Conservation (phyloP, 1,284 basidiomycete genomes). For the Takashimella tepidaria region DNA sequence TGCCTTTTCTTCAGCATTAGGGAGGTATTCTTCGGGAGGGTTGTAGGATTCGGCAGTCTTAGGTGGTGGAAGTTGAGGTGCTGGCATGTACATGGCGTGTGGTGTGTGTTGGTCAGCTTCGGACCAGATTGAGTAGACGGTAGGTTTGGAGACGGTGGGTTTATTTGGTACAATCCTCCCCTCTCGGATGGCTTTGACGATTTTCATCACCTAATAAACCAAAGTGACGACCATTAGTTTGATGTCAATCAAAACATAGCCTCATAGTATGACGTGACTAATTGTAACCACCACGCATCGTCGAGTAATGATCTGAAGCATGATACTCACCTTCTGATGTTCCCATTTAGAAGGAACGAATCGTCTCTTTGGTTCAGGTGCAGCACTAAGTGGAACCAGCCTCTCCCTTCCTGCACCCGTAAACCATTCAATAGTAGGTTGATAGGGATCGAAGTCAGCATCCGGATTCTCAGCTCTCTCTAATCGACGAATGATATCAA, state of each 20-base stretch:
- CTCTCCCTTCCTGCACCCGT: slow-evolving; percentile 93
- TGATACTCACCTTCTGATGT: slow-evolving; percentile 78
- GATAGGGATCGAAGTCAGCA: slow-evolving; percentile 81
- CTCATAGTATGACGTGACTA: too few species aligned
- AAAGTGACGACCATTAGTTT: too few species aligned
- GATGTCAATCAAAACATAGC: too few species aligned
- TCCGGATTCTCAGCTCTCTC: slow-evolving; percentile 91
- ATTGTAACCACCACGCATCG: too few species aligned
- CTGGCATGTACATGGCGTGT: slow-evolving; percentile 72
- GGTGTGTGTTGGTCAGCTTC: slow-evolving; percentile 61
- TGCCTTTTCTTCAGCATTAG: slow-evolving; percentile 75
- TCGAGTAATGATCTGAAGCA: too few species aligned
- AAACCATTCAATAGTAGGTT: slow-evolving; percentile 93
- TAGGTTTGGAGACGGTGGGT: slow-evolving; percentile 66
- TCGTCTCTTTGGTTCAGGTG: slow-evolving; percentile 91
- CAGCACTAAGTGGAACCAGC: slow-evolving; percentile 82
- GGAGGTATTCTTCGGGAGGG: slow-evolving; percentile 94
- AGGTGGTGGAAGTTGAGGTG: slow-evolving; percentile 85
- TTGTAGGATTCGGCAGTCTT: slow-evolving; percentile 96
- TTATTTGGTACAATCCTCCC: slow-evolving; percentile 89
- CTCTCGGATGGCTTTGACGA: slow-evolving; percentile 94
- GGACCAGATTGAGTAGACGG: slow-evolving; percentile 88
- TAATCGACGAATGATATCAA: slow-evolving; percentile 89
- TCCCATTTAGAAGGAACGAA: slow-evolving; percentile 99
- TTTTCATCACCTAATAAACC: slow-evolving; percentile 95